A percentile compares a stretch with the other conserved stretches of the same genome.
Evolutionary conservation across 2,329 filamentous ascomycete species (phyloP).

Genomic region (Ambrosiella cleistominuta): DNA sequence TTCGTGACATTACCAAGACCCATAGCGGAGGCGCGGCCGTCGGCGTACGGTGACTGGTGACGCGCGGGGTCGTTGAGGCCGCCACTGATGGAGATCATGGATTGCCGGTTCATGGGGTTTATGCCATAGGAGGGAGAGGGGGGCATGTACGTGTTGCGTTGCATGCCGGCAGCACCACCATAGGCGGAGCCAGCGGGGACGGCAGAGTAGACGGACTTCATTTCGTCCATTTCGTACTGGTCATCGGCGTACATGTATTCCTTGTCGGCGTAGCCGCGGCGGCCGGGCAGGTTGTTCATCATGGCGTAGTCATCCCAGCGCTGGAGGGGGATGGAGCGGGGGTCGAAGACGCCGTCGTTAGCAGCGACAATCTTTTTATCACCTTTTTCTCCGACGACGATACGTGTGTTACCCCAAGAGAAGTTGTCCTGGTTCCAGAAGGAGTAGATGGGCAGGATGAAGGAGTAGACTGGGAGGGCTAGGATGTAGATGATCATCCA

Average conservation of each 20-base stretch:
- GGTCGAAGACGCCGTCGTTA: slow-evolving; percentile 73
- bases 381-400: slow-evolving; percentile 89
- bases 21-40: slow-evolving; percentile 44
- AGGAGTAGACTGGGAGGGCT: slow-evolving; percentile 88
- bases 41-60: slow-evolving; percentile 41
- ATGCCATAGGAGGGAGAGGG: slow-evolving; percentile 60
- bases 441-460: slow-evolving; percentile 82
- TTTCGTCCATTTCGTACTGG: slow-evolving; percentile 92
- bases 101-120: slow-evolving; percentile 42
- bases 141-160: slow-evolving; percentile 55
- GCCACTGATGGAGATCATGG: slow-evolving; percentile 47
- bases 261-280: slow-evolving; percentile 61
- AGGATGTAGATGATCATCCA: slow-evolving; percentile 99
- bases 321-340: slow-evolving; percentile 80
- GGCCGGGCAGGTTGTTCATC: slow-evolving; percentile 73
- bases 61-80: slow-evolving; percentile 28
- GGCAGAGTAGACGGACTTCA: slow-evolving; percentile 89
- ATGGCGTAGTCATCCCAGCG: slow-evolving; percentile 93
- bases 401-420: slow-evolving; percentile 94
- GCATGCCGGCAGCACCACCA: slow-evolving; percentile 28
- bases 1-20: slow-evolving; percentile 34
- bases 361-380: slow-evolving; percentile 78
- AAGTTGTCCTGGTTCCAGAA: slow-evolving; percentile 99
- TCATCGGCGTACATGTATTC: slow-evolving; percentile 48
- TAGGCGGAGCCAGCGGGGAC: slow-evolving; percentile 76